These are phyloP conservation scores for Hirschfeldia incana DNA, from an alignment of 345 rosid species.

Conservation along the genomic window DNA sequence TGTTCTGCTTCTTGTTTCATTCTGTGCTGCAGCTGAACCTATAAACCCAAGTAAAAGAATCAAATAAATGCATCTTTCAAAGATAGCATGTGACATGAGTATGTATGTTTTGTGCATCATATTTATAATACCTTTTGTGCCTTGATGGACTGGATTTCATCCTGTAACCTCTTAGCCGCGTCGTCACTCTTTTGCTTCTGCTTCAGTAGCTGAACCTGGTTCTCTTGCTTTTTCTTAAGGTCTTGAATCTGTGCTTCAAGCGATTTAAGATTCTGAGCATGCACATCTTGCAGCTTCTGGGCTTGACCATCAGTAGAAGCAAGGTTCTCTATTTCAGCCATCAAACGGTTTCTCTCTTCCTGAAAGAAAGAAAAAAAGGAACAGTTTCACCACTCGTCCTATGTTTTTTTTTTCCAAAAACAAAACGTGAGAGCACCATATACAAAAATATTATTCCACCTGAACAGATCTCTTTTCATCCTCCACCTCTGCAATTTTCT, in stretches of 20 bases:
- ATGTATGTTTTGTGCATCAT: neutral
- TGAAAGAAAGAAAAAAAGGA: constrained; percentile 39
- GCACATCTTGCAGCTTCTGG: constrained; percentile 77
- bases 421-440: neutral
- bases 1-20: constrained; percentile 99
- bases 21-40: constrained; percentile 97
- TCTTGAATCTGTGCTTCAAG: constrained; percentile 95
- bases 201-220: constrained; percentile 89
- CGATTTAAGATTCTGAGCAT: constrained; percentile 77
- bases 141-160: constrained; percentile 93
- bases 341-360: constrained; percentile 89
- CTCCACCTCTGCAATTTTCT: constrained; percentile 86
- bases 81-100: neutral
- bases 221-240: constrained; percentile 97
- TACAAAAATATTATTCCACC: constrained; percentile 45
- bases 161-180: constrained; percentile 84
- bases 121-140: constrained; percentile 71
- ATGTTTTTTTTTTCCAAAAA: neutral
- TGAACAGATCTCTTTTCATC: constrained; percentile 88
- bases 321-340: constrained; percentile 85
- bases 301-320: constrained; percentile 88
- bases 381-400: constrained; percentile 1
- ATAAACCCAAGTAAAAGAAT: constrained; percentile 11
- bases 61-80: constrained; percentile 17
- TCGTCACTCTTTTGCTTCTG: constrained; percentile 98